Conservation (phyloP, 2,329 filamentous ascomycete genomes). For the Arthroderma sp. region DNA sequence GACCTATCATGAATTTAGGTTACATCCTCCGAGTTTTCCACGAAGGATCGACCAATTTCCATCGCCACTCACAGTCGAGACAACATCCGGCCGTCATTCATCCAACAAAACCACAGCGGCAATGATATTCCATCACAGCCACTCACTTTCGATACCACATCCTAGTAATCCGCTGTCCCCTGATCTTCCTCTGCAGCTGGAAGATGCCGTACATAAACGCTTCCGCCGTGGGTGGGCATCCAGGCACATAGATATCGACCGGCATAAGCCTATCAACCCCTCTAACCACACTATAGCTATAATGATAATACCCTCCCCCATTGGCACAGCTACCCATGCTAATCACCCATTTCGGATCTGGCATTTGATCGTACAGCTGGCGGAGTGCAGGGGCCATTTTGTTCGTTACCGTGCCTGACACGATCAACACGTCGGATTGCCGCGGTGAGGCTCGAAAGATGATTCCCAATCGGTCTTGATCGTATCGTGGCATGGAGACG, state of each 20-base stretch:
- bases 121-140: too few relatives aligned
- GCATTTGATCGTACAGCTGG: slow-evolving; percentile 93
- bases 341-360: slow-evolving; percentile 75
- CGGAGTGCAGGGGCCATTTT: slow-evolving; percentile 88
- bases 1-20: too few relatives aligned
- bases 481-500: slow-evolving; percentile 73
- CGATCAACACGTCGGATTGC: slow-evolving; percentile 87
- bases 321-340: slow-evolving; percentile 79
- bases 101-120: too few relatives aligned
- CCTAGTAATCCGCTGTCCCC: slow-evolving; percentile 35
- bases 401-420: slow-evolving; percentile 84
- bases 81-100: too few relatives aligned
- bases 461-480: slow-evolving; percentile 76
- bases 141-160: slow-evolving; percentile 42
- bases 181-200: slow-evolving; percentile 64
- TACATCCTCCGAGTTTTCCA: too few relatives aligned
- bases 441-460: slow-evolving; percentile 81
- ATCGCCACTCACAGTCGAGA: too few relatives aligned
- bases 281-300: slow-evolving; percentile 64
- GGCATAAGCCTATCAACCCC: slow-evolving; percentile 66
- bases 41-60: too few relatives aligned
- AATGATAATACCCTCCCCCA: slow-evolving; percentile 77
- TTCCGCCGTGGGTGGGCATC: slow-evolving; percentile 47
- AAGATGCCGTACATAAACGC: slow-evolving; percentile 51
- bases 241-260: slow-evolving; percentile 68